Conservation (phyloP, 371 early-diverging fungal species). For the Batrachochytrium dendrobatidis region DNA sequence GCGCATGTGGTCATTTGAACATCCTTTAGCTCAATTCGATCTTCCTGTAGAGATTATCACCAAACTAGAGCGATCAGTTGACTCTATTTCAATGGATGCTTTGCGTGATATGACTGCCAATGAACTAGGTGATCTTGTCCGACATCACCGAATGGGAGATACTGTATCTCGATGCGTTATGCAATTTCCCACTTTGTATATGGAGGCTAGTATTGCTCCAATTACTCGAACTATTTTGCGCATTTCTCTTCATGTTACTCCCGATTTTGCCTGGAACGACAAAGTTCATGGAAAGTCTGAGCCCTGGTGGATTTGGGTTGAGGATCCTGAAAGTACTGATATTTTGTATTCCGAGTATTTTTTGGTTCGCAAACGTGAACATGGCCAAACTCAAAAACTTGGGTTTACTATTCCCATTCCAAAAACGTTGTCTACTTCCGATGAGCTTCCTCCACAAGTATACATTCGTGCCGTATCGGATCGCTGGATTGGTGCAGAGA, state of each 20-base stretch:
- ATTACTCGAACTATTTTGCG: constrained; percentile 86
- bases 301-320: constrained; percentile 94
- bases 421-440: constrained; percentile 39
- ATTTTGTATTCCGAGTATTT: constrained; percentile 60
- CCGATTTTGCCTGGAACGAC: constrained; percentile 89
- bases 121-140: constrained; percentile 83
- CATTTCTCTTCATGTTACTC: constrained; percentile 63
- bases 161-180: constrained; percentile 63
- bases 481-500: constrained; percentile 89
- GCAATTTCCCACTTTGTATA: constrained; percentile 75
- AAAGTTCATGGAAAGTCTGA: constrained; percentile 78
- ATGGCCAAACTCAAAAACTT: constrained; percentile 35
- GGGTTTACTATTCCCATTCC: constrained; percentile 80
- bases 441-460: constrained; percentile 82
- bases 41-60: constrained; percentile 65
- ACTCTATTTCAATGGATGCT: constrained; percentile 42
- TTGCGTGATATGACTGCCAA: constrained; percentile 77
- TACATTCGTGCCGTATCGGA: constrained; percentile 86
- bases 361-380: constrained; percentile 35
- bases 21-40: constrained; percentile 81
- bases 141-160: constrained; percentile 69
- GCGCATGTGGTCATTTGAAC: constrained; percentile 90
- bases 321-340: constrained; percentile 63
- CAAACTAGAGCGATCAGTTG: constrained; percentile 53
- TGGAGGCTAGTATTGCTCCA: constrained; percentile 75